Evolutionary conservation across 2,329 filamentous ascomycete genomes (phyloP), one percentile per base, ranked within the genome.

Genomic region (Torrubiellomyces zombiae): DNA sequence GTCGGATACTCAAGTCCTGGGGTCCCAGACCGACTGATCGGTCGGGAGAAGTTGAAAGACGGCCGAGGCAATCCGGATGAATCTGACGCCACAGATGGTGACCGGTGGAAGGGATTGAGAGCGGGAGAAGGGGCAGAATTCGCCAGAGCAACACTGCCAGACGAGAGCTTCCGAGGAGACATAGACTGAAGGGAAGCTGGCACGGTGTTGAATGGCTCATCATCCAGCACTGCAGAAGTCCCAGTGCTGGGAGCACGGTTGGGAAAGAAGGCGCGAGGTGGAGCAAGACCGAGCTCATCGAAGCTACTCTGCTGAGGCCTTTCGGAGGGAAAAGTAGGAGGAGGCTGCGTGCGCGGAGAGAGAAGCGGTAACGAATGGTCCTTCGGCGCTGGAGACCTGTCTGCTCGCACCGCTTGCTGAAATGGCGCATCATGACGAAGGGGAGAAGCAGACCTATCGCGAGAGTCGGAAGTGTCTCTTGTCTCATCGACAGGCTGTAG

Each of bases 21-120:
- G 9, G 65, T 72, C 32, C 70, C 71, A 31, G 72, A 67, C 43
- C 75, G 65, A 48, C 86, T 94, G 32, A 92, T 54, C 1, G 89
- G 89, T 21, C 89, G 68, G 1, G 89, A 95, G 48, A 95, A 95
- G 51, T 98, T 95, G 53, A 91, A 86, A 0, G 78, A 71, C 1
- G 82, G 78, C 10, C 75, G 67, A 9, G 75, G 70, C 18, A 83
- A 43, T 7, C 64, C 63, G 2, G 83, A 92, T 25, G 69, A 67
- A 32, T 93, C 81, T 2, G 86, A 95, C 32, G 73, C 74, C 18
- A 81, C 64, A 0, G 89, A 95, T 2, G 83, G 82, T 1, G 85
- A 92, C 40, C 83, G 67, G 30, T 72, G 67, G 38, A 75, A 67
- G 15, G 69, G 60, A 10, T 66, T 60, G 29, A 65, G 50, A 25